A percentile compares a stretch with the other conserved stretches of the same genome.
Conservation (phyloP, 164 flowering plant species). For the Vitis rupestris region DNA sequence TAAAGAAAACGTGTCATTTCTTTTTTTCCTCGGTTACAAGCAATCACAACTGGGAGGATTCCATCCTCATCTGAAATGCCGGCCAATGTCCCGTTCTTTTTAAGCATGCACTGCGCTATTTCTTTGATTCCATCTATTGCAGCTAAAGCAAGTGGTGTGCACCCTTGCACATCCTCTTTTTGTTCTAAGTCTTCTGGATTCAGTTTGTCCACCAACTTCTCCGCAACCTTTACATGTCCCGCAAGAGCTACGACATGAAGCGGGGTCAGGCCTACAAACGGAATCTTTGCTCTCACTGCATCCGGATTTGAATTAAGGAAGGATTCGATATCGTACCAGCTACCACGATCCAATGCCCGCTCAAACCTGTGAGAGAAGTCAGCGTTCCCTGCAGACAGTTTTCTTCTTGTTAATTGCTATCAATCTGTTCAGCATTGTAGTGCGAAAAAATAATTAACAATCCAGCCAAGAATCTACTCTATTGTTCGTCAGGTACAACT, state of each 20-base stretch:
- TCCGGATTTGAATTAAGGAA: neutral
- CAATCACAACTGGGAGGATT: neutral
- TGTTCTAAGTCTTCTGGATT: neutral
- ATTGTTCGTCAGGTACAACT: no score
- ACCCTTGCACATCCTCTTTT: neutral
- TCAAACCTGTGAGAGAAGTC: neutral
- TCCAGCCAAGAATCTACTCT: no score
- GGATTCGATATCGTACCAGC: neutral
- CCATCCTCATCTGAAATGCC: neutral
- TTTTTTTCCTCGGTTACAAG: neutral
- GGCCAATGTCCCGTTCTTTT: neutral
- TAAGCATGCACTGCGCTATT: conserved; percentile 1
- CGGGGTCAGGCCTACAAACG: neutral
- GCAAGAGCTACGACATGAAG: neutral
- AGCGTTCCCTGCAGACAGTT: no score
- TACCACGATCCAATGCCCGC: neutral
- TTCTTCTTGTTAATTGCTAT: no score
- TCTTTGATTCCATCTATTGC: neutral
- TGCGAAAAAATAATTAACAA: no score
- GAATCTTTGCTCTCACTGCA: neutral
- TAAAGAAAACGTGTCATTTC: neutral
- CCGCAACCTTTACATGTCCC: neutral
- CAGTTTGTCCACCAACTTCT: neutral
- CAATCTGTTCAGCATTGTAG: no score
- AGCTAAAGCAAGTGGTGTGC: neutral